Conservation (phyloP, 148 eudicot species). For the Agrostemma githago region DNA sequence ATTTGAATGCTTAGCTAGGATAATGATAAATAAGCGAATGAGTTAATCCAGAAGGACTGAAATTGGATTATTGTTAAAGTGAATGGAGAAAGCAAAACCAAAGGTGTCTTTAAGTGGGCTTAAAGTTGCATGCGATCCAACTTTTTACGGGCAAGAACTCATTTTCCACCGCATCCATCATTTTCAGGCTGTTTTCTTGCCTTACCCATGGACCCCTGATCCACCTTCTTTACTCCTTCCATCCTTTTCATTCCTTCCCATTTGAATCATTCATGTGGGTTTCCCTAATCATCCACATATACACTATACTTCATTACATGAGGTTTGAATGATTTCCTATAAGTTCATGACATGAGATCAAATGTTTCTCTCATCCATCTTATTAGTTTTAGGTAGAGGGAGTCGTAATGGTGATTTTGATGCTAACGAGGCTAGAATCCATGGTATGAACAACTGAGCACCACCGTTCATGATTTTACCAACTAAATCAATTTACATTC, state of each 20-base stretch:
- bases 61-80: slow-evolving; percentile 5
- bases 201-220: neutral
- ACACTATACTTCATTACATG: neutral
- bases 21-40: neutral
- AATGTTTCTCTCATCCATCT: neutral
- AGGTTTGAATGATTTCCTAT: neutral
- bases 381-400: too few species aligned
- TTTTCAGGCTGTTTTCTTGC: slow-evolving; percentile 4
- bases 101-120: neutral
- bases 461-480: too few species aligned
- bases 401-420: too few species aligned
- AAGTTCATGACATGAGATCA: neutral
- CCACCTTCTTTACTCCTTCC: slow-evolving; percentile 12
- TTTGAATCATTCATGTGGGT: neutral
- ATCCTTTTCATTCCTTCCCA: slow-evolving; percentile 15
- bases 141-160: slow-evolving; percentile 16
- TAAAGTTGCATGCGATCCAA: slow-evolving; percentile 12
- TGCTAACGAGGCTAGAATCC: too few species aligned
- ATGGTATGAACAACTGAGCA: too few species aligned
- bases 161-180: slow-evolving; percentile 4
- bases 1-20: neutral
- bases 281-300: too few species aligned
- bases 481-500: too few species aligned
- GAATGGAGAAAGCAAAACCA: neutral
- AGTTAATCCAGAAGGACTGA: neutral